These are phyloP conservation scores for Murraya koenigii DNA, from an alignment of 345 rosid genomes.

Conservation along the genomic window DNA sequence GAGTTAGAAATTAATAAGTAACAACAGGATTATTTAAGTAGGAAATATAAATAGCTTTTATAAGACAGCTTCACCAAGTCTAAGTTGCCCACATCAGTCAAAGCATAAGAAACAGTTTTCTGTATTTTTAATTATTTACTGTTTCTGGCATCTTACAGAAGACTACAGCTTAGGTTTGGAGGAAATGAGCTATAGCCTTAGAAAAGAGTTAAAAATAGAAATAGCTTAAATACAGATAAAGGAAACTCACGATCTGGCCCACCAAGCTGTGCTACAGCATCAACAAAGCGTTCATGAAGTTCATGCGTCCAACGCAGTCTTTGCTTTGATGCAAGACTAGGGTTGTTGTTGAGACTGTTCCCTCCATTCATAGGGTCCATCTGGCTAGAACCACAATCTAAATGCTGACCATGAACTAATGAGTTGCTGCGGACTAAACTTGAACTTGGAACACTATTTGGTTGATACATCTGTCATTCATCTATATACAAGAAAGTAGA, in stretches of 20 bases:
- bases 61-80: neutral
- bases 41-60: neutral
- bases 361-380: conserved; percentile 81
- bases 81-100: neutral
- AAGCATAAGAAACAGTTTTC: neutral
- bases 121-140: neutral
- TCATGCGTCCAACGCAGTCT: conserved; percentile 97
- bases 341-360: conserved; percentile 50
- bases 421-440: conserved; percentile 43
- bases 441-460: conserved; percentile 38
- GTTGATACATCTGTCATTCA: conserved; percentile 50
- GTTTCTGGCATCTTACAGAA: neutral
- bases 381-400: conserved; percentile 44
- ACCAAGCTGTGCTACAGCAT: conserved; percentile 99
- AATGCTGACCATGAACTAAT: conserved; percentile 47
- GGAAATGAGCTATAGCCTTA: neutral
- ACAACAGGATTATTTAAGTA: neutral
- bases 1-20: neutral
- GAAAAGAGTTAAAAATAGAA: neutral
- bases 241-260: conserved; percentile 93
- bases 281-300: conserved; percentile 98
- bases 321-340: conserved; percentile 93
- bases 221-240: neutral
- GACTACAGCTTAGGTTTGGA: neutral
- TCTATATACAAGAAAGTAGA: conserved; percentile 24